Conservation (phyloP, 2,329 filamentous ascomycete species). For the Alternaria sp. region DNA sequence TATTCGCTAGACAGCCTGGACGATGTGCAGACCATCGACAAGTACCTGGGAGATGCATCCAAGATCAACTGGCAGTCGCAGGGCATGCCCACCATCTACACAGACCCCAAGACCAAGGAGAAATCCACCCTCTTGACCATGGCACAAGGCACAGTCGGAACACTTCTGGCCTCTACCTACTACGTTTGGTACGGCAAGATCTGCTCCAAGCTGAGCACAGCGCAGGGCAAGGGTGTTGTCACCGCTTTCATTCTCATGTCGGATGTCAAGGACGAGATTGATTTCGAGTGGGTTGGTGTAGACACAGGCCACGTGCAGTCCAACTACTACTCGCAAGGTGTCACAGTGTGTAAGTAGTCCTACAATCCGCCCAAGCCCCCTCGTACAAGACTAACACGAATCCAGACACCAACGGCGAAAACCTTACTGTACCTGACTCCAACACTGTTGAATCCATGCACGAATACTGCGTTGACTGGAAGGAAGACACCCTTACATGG, state of each 20-base stretch:
- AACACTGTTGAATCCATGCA: constrained; percentile 81
- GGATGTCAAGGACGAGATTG: constrained; percentile 97
- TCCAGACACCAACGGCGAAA: constrained; percentile 76
- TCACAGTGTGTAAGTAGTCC: constrained; percentile 78
- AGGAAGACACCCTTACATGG: constrained; percentile 86
- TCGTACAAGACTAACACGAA: constrained; percentile 21
- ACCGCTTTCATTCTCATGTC: constrained; percentile 95
- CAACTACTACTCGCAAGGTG: constrained; percentile 97
- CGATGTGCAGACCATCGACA: constrained; percentile 72
- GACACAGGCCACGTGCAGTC: constrained; percentile 83
- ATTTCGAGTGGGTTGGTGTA: constrained; percentile 91
- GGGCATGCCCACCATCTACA: constrained; percentile 73
- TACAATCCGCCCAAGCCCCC: neutral
- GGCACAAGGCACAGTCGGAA: constrained; percentile 84
- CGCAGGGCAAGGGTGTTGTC: constrained; percentile 87
- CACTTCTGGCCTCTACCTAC: constrained; percentile 80
- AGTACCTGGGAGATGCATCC: constrained; percentile 85
- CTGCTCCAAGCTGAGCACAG: constrained; percentile 83
- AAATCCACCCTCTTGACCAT: constrained; percentile 79
- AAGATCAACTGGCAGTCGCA: constrained; percentile 88
- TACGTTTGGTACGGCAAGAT: constrained; percentile 99
- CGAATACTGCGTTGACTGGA: constrained; percentile 94
- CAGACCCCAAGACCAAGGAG: constrained; percentile 55
- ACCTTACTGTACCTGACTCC: constrained; percentile 65
- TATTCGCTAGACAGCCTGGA: constrained; percentile 79